Percentiles rank a stretch among this genome's conserved stretches.
These are phyloP conservation scores for Pyrenophora graminea DNA, from an alignment of 2,329 filamentous ascomycete genomes.

Conservation along the genomic window DNA sequence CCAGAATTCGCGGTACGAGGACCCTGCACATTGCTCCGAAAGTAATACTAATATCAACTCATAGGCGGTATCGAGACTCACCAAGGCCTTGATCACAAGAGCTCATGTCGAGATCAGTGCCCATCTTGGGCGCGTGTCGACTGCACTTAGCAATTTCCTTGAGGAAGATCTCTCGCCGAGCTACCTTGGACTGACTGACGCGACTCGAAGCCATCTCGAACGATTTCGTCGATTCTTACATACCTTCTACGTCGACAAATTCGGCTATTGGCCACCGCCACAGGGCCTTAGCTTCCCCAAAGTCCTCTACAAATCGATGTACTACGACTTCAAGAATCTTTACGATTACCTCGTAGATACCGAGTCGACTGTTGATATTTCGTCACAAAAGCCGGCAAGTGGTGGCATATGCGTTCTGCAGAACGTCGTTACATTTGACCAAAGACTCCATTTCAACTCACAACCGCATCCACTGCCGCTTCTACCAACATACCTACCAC, in stretches of 20 bases:
- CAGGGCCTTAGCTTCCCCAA: constrained; percentile 60
- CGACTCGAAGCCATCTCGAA: constrained; percentile 69
- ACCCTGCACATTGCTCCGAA: constrained; percentile 5
- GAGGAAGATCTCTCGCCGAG: constrained; percentile 70
- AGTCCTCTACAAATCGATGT: constrained; percentile 64
- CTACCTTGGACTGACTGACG: constrained; percentile 65
- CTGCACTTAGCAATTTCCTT: constrained; percentile 68
- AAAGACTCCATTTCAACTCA: constrained; percentile 61
- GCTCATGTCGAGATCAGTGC: constrained; percentile 68
- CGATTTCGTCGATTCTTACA: constrained; percentile 72
- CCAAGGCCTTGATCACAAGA: constrained; percentile 67
- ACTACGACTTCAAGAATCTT: constrained; percentile 69
- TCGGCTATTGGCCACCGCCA: constrained; percentile 73
- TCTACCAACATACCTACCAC: constrained; percentile 56
- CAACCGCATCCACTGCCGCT: constrained; percentile 70
- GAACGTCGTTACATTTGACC: constrained; percentile 69
- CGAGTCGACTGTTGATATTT: constrained; percentile 55
- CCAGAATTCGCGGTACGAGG: constrained; percentile 64
- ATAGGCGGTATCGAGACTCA: constrained; percentile 52
- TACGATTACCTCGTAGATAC: constrained; percentile 73
- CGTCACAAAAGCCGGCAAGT: constrained; percentile 59
- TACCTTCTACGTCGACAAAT: constrained; percentile 66
- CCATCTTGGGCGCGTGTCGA: constrained; percentile 62
- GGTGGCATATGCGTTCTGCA: constrained; percentile 74
- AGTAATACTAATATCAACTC: background rate